Percentiles rank a stretch among this genome's conserved stretches.
Conservation (phyloP, 1,139 yeast genomes). For the Suhomyces coccinellae region DNA sequence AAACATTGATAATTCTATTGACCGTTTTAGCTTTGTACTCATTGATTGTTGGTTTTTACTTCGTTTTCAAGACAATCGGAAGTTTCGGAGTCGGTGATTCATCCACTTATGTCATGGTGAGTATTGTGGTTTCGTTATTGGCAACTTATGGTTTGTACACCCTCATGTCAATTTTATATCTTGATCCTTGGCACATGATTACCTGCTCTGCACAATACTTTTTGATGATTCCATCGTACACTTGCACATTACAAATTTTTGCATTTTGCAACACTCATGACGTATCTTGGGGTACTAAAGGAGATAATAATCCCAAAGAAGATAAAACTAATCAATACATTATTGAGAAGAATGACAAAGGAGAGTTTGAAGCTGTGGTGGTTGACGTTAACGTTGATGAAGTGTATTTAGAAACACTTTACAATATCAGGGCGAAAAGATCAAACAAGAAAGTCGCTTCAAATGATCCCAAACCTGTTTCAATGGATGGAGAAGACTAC, state of each 20-base stretch:
- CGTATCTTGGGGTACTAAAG: slow-evolving; percentile 97
- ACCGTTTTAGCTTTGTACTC: slow-evolving; percentile 83
- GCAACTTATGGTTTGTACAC: slow-evolving; percentile 93
- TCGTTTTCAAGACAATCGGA: slow-evolving; percentile 60
- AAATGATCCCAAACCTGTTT: slow-evolving; percentile 22
- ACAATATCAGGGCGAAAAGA: slow-evolving; percentile 73
- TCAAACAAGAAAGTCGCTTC: slow-evolving; percentile 58
- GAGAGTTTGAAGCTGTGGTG: slow-evolving; percentile 85
- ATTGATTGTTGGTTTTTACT: slow-evolving; percentile 76
- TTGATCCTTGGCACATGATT: slow-evolving; percentile 94
- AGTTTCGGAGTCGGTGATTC: slow-evolving; percentile 39
- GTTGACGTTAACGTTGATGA: slow-evolving; percentile 91
- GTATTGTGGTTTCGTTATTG: slow-evolving; percentile 77
- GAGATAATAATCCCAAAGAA: slow-evolving; percentile 74
- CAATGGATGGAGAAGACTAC: slow-evolving; percentile 75
- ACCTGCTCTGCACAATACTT: slow-evolving; percentile 86
- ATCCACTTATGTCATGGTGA: slow-evolving; percentile 58
- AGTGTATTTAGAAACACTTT: slow-evolving; percentile 74
- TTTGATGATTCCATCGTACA: slow-evolving; percentile 84
- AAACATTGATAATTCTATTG: slow-evolving; percentile 66
- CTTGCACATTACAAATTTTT: slow-evolving; percentile 87
- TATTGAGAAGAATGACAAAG: slow-evolving; percentile 48
- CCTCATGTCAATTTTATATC: slow-evolving; percentile 72
- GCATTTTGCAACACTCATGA: slow-evolving; percentile 96
- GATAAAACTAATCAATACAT: slow-evolving; percentile 45